Conservation (phyloP, 352 stramenopile species). For the Pythium coloratum region DNA sequence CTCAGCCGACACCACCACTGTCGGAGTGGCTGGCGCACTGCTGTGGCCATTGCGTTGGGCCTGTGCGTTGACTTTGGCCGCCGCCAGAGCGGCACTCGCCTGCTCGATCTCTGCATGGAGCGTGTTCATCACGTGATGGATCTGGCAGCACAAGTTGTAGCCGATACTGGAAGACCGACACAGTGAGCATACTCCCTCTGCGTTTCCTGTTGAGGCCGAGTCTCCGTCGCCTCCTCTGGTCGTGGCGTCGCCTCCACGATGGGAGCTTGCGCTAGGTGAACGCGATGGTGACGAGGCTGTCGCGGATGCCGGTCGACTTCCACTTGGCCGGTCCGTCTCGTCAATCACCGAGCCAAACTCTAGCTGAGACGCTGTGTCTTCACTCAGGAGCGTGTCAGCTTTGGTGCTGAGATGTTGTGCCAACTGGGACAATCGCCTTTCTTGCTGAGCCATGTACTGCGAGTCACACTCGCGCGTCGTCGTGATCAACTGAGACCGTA, state of each 20-base stretch:
- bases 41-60: conserved; percentile 8
- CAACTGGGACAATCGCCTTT: conserved; percentile 41
- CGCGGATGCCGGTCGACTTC: neutral
- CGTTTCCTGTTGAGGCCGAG: neutral
- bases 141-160: conserved; percentile 68
- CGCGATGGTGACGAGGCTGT: neutral
- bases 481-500: conserved; percentile 48
- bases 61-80: conserved; percentile 18
- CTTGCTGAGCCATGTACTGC: conserved; percentile 43
- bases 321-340: neutral
- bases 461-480: conserved; percentile 50
- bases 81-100: conserved; percentile 10
- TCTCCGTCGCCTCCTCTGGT: conserved; percentile 5
- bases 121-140: conserved; percentile 46
- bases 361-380: neutral
- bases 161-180: conserved; percentile 60
- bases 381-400: conserved; percentile 22
- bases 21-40: neutral
- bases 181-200: conserved; percentile 30
- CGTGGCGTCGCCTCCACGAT: conserved; percentile 6
- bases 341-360: conserved; percentile 1
- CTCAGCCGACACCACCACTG: neutral
- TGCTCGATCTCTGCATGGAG: conserved; percentile 42
- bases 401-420: conserved; percentile 43
- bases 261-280: conserved; percentile 4